phyloP scores from a whole-genome alignment of 257 asterid species.

The Solanum clarkiae region DNA sequence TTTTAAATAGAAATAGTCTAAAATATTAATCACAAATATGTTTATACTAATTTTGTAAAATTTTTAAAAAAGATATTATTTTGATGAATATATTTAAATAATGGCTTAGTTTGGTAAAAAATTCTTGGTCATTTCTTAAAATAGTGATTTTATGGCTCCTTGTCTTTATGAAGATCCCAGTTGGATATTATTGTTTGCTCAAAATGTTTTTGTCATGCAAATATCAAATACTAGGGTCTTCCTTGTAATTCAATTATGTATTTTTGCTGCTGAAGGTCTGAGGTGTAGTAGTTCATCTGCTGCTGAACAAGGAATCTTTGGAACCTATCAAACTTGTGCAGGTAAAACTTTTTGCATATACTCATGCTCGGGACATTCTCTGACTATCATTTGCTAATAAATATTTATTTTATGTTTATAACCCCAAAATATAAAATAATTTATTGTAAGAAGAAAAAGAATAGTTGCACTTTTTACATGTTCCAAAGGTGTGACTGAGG shows the following conservation, averaged over 20 bases:
- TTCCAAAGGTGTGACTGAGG: not conserved
- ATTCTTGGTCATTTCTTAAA: not conserved
- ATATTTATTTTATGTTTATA: not conserved
- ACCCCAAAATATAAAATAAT: not conserved
- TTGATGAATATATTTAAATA: too few species aligned
- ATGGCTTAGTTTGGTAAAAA: too few species aligned
- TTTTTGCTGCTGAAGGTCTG: conserved; percentile 85
- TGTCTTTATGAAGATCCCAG: not conserved
- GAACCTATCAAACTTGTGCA: conserved; percentile 58
- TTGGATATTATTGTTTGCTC: not conserved
- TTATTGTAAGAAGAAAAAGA: not conserved
- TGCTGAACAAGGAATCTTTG: conserved; percentile 56
- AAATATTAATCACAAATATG: too few species aligned
- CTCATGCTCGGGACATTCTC: not conserved
- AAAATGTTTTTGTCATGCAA: conserved; percentile 28
- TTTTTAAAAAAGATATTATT: too few species aligned
- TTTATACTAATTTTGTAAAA: too few species aligned
- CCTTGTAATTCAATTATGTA: conserved; percentile 88
- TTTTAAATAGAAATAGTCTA: too few species aligned
- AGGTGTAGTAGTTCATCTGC: conserved; percentile 81
- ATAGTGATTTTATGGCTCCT: not conserved
- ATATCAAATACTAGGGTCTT: conserved; percentile 94
- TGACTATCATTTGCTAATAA: not conserved
- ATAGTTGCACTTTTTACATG: not conserved
- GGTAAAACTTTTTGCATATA: conserved; percentile 26